These are phyloP conservation scores for Corrigiola litoralis DNA, from an alignment of 179 eudicot genomes.

Conservation along the genomic window DNA sequence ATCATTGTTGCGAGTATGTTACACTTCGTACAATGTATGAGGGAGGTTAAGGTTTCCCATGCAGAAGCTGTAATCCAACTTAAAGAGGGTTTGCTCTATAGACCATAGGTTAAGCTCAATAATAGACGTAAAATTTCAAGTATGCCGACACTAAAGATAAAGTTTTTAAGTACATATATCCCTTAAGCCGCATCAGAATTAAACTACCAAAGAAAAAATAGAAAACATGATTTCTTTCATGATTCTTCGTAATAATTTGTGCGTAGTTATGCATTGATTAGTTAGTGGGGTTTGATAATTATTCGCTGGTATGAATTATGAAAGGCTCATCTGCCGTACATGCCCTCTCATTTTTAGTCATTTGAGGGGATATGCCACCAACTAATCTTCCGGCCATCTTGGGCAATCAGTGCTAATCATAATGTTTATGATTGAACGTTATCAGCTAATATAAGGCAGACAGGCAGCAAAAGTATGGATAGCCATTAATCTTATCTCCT, in stretches of 20 bases:
- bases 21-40: too few species aligned
- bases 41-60: too few species aligned
- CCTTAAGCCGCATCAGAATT: neutral
- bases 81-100: too few species aligned
- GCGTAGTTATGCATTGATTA: neutral
- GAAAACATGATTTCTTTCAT: neutral
- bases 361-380: conserved; percentile 9
- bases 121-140: too few species aligned
- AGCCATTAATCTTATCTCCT: too few species aligned
- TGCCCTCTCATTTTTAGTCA: neutral
- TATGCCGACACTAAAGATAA: too few species aligned
- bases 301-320: conserved; percentile 1
- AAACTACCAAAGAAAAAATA: neutral
- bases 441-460: too few species aligned
- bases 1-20: too few species aligned
- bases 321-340: neutral
- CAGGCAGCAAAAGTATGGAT: too few species aligned
- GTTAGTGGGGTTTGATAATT: conserved; percentile 7
- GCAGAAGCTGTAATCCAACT: too few species aligned
- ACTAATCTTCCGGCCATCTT: neutral
- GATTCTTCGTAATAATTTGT: neutral
- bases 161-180: neutral
- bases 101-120: too few species aligned
- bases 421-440: neutral
- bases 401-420: neutral